phyloP scores from a whole-genome alignment of 2,329 filamentous ascomycete species.

The Lasiodiplodia hormozganensis region DNA sequence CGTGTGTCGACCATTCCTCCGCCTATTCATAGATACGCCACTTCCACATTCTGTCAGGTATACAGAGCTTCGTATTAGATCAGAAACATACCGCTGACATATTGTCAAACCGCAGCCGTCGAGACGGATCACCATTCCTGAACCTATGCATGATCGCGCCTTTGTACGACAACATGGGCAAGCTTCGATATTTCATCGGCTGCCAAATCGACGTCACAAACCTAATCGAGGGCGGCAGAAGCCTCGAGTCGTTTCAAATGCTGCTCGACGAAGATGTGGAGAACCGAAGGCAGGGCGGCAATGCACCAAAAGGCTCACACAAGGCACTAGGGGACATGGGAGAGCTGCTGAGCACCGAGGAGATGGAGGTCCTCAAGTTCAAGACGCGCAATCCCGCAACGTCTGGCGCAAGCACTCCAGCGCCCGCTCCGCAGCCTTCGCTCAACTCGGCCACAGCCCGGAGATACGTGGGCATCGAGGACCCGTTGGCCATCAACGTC shows the following conservation, averaged over 20 bases:
- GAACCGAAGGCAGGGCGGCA: constrained; percentile 1
- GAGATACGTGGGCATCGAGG: constrained; percentile 46
- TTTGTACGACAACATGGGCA: constrained; percentile 68
- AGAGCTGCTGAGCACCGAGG: constrained; percentile 44
- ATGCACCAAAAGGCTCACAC: constrained; percentile 34
- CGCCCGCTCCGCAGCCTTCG: constrained; percentile 59
- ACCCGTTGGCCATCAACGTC: constrained; percentile 34
- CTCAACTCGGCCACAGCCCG: constrained; percentile 47
- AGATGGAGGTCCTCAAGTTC: constrained; percentile 59
- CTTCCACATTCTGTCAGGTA: background rate
- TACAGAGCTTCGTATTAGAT: background rate
- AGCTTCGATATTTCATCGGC: constrained; percentile 72
- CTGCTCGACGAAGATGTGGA: constrained; percentile 46
- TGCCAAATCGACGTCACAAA: constrained; percentile 74
- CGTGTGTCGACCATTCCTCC: background rate
- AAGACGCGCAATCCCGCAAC: constrained; percentile 66
- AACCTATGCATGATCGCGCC: constrained; percentile 75
- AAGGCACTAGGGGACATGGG: constrained; percentile 38
- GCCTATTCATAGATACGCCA: background rate
- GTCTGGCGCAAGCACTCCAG: constrained; percentile 58
- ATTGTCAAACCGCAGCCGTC: constrained; percentile 52
- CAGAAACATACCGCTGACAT: background rate
- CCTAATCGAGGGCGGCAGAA: constrained; percentile 69
- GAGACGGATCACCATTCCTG: constrained; percentile 75
- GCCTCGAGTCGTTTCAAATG: constrained; percentile 65